phyloP scores from a whole-genome alignment of 176 grass and related monocot genomes.

The Saccharum spontaneum region DNA sequence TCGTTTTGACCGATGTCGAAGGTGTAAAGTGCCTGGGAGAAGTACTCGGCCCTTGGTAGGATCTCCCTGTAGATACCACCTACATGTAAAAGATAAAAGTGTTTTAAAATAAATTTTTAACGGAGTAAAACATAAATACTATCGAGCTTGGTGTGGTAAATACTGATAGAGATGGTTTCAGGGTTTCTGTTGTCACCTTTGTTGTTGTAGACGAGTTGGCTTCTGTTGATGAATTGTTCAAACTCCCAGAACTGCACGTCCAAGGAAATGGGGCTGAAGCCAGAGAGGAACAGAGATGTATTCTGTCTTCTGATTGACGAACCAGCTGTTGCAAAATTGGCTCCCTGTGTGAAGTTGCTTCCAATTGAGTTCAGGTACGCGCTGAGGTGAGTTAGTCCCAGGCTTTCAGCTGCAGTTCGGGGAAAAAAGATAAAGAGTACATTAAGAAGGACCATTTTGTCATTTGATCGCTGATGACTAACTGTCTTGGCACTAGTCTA shows the following conservation, averaged over 20 bases:
- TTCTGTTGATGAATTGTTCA: constrained; percentile 75
- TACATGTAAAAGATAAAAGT: background rate
- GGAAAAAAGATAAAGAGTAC: background rate
- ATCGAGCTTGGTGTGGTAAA: background rate
- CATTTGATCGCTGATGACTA: background rate
- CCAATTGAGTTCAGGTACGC: constrained; percentile 89
- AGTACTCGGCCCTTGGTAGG: constrained; percentile 70
- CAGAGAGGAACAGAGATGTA: constrained; percentile 64
- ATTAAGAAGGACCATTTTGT: background rate
- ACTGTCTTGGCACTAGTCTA: background rate
- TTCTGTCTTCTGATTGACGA: constrained; percentile 84
- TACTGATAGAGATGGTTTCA: background rate
- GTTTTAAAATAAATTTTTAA: background rate
- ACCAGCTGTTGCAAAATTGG: constrained; percentile 89
- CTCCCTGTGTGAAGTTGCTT: constrained; percentile 84
- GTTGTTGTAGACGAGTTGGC: constrained; percentile 53
- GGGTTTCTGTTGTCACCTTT: constrained; percentile 40
- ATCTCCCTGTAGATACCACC: constrained; percentile 68
- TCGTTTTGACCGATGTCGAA: constrained; percentile 98
- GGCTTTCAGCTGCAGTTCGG: constrained; percentile 53
- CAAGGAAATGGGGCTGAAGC: constrained; percentile 84
- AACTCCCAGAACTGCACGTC: constrained; percentile 92
- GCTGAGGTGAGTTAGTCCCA: constrained; percentile 73
- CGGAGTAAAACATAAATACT: background rate
- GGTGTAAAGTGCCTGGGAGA: constrained; percentile 89